Evolutionary conservation across 2,329 filamentous ascomycete species (phyloP).

Genomic region (Ascochyta fabae): DNA sequence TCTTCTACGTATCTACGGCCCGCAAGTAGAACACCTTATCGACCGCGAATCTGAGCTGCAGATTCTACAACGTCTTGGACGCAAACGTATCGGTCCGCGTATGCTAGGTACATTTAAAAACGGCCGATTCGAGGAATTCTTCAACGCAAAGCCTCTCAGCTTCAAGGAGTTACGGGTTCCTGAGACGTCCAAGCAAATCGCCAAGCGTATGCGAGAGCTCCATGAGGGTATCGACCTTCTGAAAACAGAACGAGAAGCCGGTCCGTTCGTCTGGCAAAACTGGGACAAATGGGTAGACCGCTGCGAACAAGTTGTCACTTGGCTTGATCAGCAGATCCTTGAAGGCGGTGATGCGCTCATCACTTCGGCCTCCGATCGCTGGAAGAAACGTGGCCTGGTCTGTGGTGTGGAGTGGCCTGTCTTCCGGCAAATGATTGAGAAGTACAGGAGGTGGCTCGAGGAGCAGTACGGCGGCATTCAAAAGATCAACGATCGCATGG

Average conservation of each 20-base stretch:
- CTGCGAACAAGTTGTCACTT: conserved; percentile 65
- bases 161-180: conserved; percentile 77
- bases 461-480: conserved; percentile 71
- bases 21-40: conserved; percentile 93
- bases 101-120: conserved; percentile 92
- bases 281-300: conserved; percentile 90
- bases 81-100: conserved; percentile 91
- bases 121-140: conserved; percentile 93
- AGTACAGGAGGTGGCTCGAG: conserved; percentile 77
- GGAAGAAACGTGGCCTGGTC: conserved; percentile 76
- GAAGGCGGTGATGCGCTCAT: conserved; percentile 39
- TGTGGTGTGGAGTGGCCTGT: conserved; percentile 83
- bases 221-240: conserved; percentile 92
- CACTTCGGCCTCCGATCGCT: conserved; percentile 56
- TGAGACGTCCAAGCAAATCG: conserved; percentile 88
- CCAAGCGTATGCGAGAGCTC: conserved; percentile 95
- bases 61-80: conserved; percentile 82
- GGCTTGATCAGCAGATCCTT: conserved; percentile 67
- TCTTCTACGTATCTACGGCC: conserved; percentile 89
- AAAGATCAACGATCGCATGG: conserved; percentile 74
- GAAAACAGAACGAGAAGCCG: conserved; percentile 75
- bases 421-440: conserved; percentile 77
- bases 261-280: conserved; percentile 86
- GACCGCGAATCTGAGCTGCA: conserved; percentile 89
- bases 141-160: conserved; percentile 82